phyloP scores from a whole-genome alignment of 2,329 filamentous ascomycete species.

The Epicoccum sorghinum region DNA sequence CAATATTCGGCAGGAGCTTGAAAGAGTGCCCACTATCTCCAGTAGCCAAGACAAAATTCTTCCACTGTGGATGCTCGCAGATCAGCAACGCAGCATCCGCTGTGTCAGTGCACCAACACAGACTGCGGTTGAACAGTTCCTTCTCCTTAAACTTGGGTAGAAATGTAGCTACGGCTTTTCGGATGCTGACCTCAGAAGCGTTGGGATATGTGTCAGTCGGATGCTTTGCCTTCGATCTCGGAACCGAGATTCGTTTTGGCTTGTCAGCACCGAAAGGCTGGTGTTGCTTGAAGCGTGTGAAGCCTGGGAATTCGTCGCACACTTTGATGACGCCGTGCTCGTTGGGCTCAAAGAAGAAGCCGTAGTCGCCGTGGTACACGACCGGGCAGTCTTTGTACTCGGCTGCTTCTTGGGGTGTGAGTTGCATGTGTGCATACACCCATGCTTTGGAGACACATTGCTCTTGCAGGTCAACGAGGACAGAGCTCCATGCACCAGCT shows the following conservation, averaged over 20 bases:
- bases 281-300: conserved; percentile 41
- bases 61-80: conserved; percentile 57
- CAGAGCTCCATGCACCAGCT: conserved; percentile 43
- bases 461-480: conserved; percentile 36
- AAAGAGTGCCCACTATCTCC: conserved; percentile 57
- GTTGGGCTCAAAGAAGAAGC: conserved; percentile 60
- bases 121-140: conserved; percentile 51
- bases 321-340: conserved; percentile 55
- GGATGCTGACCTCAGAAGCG: conserved; percentile 50
- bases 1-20: conserved; percentile 55
- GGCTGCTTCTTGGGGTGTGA: conserved; percentile 55
- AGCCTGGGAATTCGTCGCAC: conserved; percentile 64
- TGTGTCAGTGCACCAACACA: conserved; percentile 67
- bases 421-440: conserved; percentile 61
- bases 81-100: conserved; percentile 68
- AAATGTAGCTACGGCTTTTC: conserved; percentile 49
- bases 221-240: conserved; percentile 52
- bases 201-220: conserved; percentile 54
- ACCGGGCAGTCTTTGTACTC: conserved; percentile 62
- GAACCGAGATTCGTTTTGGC: conserved; percentile 60
- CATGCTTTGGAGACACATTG: conserved; percentile 60
- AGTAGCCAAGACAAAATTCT: conserved; percentile 55
- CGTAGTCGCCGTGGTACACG: conserved; percentile 56
- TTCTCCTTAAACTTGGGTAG: conserved; percentile 51
- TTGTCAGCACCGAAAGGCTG: conserved; percentile 54